Base-by-base conservation (phyloP, 2,329 filamentous ascomycete species). In the Aspergillus phoenicis region DNA sequence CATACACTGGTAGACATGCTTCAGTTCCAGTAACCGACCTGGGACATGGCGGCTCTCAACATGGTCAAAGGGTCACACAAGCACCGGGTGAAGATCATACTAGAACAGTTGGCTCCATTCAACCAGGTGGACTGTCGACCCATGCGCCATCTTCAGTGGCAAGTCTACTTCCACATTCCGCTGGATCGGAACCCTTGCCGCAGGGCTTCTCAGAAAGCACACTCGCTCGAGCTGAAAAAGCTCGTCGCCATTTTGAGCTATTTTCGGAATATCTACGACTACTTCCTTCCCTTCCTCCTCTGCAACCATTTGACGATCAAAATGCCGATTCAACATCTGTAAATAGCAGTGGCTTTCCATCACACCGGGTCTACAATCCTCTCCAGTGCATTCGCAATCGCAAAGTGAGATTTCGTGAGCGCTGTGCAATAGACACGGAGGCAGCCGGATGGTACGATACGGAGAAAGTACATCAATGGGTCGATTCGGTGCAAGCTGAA, bases 301-400 rank as follows among this genome's bases (percentile, higher is more conserved):
- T 56, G 3, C n/a, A 17, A 28, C 53, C 20, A 11, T 8, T 47
- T 24, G 39, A 56, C 41, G 41, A 47, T 11, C 63, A 63, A 10
- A 52, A 65, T 39, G 22, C 56, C 1, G 70, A 68, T 22, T 51
- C 66, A 48, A 56, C 58, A 5, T 61, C 64, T 22, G 24, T 36
- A 5, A 68, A 75, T 0, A 70, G 75, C 60, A 75, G 78, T 63
- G 70, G 78, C 52, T 66, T 78, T 62, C 73, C 58, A 30, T 51
- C 89, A 7, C 90, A 90, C 4, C 88, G 93, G 56, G 79, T 82
- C 2, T 98, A 98, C 73, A 97, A 99, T 73, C 95, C 94, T 4
- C 78, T 99, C 24, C 95, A 98, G 75, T 92, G 92, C 68, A 90
- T 98, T 58, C 89, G 95, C 20, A 98, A 99, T 72, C 86, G 94